Evolutionary conservation across 192 early-diverging fungal species (phyloP), one percentile per base, ranked within the genome.

Genomic region (Polychytrium aggregatum): DNA sequence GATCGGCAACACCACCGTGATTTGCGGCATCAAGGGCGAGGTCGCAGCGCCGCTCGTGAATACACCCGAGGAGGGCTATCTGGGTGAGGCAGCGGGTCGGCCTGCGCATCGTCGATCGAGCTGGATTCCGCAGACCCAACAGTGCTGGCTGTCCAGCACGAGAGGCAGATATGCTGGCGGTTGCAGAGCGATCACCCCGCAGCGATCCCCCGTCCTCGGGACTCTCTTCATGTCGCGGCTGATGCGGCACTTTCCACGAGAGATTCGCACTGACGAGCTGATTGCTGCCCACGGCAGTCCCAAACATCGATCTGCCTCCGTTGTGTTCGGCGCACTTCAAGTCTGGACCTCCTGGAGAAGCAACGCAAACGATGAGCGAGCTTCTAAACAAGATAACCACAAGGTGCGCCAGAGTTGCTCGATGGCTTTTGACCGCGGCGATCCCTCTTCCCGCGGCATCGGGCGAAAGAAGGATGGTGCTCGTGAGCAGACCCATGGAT

Each of bases 11-110:
- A 94, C 90, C 1, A 90, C 83, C 10, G 84, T 90, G 14, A 70
- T 92, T 4, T 95, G 92, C 52, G 94, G 90, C 17, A 82, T 98
- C 44, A 98, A 98, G 60, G 92, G 86, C 18, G 89, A 95, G 64
- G 87, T 94, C 2, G 70, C 86, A 24, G 82, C 85, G 52, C 91
- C 94, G 24, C 64, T 68, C 21, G 59, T 88, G 22, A 71, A 68
- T 34, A 27, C 28, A 0, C 89, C 90, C 17, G 62, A 72, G 37
- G 55, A 76, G 33, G 92, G 94, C 11, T 96, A 79, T 49, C 66
- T 98, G 17, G 82, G 84, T 86, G n/a, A n/a, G n/a, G n/a, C n/a
- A n/a, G n/a, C n/a, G n/a, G n/a, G n/a, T n/a, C n/a, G n/a, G n/a
- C n/a, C n/a, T n/a, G n/a, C n/a, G n/a, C n/a, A n/a, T n/a, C n/a